These are phyloP conservation scores for Porphyra umbilicalis DNA, from an alignment of 31 red algal species.

Conservation along the genomic window DNA sequence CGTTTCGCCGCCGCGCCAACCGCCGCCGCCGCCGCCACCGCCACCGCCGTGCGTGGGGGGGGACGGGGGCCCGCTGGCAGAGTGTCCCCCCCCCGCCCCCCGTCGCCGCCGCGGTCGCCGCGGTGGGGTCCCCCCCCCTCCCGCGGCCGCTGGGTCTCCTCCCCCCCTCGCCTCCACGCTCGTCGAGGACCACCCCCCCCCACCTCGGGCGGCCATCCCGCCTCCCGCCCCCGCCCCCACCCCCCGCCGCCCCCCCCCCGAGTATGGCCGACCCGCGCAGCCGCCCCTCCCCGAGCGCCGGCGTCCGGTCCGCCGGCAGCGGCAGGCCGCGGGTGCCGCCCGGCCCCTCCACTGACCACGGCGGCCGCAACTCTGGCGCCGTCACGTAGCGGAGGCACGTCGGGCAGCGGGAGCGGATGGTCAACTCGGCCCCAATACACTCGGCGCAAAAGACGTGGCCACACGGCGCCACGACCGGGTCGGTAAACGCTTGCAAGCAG, in stretches of 20 bases:
- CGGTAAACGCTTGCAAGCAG: slow-evolving; percentile 40
- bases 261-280: background rate
- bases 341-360: slow-evolving; percentile 1
- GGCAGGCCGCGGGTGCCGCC: background rate
- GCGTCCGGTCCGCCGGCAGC: background rate
- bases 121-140: background rate
- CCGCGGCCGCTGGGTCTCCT: background rate
- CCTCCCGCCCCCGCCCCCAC: background rate
- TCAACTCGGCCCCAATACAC: slow-evolving; percentile 58
- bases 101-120: background rate
- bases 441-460: slow-evolving; percentile 72
- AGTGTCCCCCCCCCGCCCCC: background rate
- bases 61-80: background rate
- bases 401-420: slow-evolving; percentile 40
- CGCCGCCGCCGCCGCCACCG: background rate
- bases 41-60: background rate
- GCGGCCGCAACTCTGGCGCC: slow-evolving; percentile 20
- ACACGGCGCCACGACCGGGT: slow-evolving; percentile 42
- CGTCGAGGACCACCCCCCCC: background rate
- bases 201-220: background rate
- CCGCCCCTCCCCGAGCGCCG: background rate
- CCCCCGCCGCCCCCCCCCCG: background rate
- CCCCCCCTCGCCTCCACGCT: background rate
- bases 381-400: slow-evolving; percentile 49
- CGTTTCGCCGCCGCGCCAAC: background rate